phyloP scores from a whole-genome alignment of 192 early-diverging fungal genomes.

The Diversispora eburnea region DNA sequence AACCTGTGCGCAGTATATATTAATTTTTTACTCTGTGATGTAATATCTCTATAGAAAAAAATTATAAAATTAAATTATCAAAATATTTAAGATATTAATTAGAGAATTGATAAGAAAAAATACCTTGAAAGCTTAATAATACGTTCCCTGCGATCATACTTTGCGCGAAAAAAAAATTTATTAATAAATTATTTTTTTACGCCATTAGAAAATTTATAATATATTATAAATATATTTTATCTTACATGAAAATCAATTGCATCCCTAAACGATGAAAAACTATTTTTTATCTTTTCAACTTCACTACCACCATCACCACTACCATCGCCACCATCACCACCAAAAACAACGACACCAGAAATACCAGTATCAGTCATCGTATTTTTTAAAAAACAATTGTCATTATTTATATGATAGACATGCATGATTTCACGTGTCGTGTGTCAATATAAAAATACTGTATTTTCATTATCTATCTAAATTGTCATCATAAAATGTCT shows the following conservation, averaged over 20 bases:
- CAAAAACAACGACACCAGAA: no score
- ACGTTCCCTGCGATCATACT: constrained; percentile 44
- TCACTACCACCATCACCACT: no score
- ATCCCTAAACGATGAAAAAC: background rate
- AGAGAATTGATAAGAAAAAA: background rate
- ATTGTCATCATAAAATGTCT: background rate
- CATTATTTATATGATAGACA: no score
- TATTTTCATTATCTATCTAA: no score
- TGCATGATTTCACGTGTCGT: no score
- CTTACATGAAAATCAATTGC: constrained; percentile 12
- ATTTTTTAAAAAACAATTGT: no score
- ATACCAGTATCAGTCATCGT: no score
- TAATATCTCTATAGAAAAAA: constrained; percentile 36
- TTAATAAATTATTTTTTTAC: background rate
- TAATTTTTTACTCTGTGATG: constrained; percentile 38
- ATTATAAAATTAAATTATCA: background rate
- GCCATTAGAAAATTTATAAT: background rate
- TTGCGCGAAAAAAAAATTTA: background rate
- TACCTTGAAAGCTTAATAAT: constrained; percentile 38
- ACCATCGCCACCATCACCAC: no score
- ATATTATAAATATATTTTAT: background rate
- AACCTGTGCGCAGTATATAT: constrained; percentile 45
- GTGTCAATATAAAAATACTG: no score
- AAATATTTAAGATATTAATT: background rate
- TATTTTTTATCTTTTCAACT: no score